Conservation (phyloP, 805 yeast genomes). For the Kuraishia piskuri region DNA sequence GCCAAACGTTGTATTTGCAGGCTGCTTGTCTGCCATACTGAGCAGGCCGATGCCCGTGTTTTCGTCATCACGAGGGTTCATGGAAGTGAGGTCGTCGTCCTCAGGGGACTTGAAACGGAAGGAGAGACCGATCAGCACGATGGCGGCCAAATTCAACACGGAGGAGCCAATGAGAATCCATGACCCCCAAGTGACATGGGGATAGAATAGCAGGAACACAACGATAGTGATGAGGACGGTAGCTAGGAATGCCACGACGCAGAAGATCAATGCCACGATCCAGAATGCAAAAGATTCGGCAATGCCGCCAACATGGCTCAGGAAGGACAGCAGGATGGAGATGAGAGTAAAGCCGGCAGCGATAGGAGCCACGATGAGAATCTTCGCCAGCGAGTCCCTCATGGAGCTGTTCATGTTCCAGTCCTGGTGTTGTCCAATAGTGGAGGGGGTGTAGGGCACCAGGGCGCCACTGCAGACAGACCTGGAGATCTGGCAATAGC, state of each 20-base stretch:
- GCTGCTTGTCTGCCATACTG: neutral
- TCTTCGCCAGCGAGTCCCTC: constrained; percentile 43
- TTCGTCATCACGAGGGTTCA: constrained; percentile 7
- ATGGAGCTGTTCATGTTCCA: constrained; percentile 42
- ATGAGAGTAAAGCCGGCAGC: constrained; percentile 56
- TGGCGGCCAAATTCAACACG: constrained; percentile 39
- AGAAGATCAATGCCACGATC: constrained; percentile 34
- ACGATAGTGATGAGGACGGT: constrained; percentile 49
- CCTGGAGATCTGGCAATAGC: constrained; percentile 38
- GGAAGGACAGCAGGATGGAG: constrained; percentile 27
- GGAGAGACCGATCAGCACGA: constrained; percentile 31
- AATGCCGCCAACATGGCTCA: constrained; percentile 19
- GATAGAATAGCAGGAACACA: constrained; percentile 49
- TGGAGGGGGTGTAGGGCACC: constrained; percentile 29
- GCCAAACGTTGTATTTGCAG: neutral
- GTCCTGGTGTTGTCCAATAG: constrained; percentile 23
- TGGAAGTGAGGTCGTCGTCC: constrained; percentile 8
- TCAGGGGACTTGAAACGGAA: neutral
- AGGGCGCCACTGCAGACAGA: constrained; percentile 33
- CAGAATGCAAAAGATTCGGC: constrained; percentile 19
- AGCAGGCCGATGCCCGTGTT: neutral
- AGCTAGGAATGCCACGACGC: constrained; percentile 41
- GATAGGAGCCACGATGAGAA: constrained; percentile 54
- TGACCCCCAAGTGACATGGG: constrained; percentile 60
- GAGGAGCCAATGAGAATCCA: constrained; percentile 69